Evolutionary conservation across 345 rosid species (phyloP).

Genomic region (Populus ilicifolia): DNA sequence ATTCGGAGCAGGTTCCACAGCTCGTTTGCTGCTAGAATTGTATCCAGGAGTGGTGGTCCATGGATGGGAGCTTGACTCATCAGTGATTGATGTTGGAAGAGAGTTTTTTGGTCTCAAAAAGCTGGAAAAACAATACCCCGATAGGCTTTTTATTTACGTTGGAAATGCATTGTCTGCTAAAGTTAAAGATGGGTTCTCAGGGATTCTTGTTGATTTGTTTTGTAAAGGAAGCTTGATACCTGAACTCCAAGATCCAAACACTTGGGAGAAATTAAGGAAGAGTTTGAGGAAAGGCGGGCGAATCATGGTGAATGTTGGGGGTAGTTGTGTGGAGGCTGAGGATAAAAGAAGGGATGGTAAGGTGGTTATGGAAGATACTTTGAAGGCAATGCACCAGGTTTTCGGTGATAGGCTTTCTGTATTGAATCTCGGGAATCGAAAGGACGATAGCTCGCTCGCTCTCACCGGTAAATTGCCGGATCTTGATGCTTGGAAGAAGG

Average conservation of each 20-base stretch:
- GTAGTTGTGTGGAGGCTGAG: constrained; percentile 71
- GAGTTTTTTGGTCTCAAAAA: constrained; percentile 63
- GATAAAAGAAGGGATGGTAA: constrained; percentile 60
- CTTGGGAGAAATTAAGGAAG: constrained; percentile 56
- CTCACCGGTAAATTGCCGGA: constrained; percentile 64
- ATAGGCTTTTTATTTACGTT: constrained; percentile 55
- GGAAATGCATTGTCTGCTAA: constrained; percentile 62
- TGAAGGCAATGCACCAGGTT: constrained; percentile 58
- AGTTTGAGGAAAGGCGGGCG: constrained; percentile 67
- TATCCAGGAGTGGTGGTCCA: constrained; percentile 55
- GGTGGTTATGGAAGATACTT: constrained; percentile 63
- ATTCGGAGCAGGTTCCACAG: constrained; percentile 80
- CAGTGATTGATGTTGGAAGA: constrained; percentile 72
- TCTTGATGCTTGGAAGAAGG: constrained; percentile 54
- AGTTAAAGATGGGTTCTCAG: constrained; percentile 54
- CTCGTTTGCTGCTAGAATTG: constrained; percentile 59
- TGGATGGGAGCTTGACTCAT: constrained; percentile 93
- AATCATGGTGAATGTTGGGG: constrained; percentile 62
- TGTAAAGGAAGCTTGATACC: constrained; percentile 63
- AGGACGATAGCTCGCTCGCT: constrained; percentile 70
- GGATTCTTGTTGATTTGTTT: constrained; percentile 65
- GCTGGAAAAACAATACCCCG: constrained; percentile 56
- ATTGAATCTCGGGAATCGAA: constrained; percentile 46
- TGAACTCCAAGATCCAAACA: constrained; percentile 76
- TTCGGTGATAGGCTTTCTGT: constrained; percentile 52